These are phyloP conservation scores for Endocarpon pusillum DNA, from an alignment of 495 filamentous ascomycete genomes.

Conservation along the genomic window DNA sequence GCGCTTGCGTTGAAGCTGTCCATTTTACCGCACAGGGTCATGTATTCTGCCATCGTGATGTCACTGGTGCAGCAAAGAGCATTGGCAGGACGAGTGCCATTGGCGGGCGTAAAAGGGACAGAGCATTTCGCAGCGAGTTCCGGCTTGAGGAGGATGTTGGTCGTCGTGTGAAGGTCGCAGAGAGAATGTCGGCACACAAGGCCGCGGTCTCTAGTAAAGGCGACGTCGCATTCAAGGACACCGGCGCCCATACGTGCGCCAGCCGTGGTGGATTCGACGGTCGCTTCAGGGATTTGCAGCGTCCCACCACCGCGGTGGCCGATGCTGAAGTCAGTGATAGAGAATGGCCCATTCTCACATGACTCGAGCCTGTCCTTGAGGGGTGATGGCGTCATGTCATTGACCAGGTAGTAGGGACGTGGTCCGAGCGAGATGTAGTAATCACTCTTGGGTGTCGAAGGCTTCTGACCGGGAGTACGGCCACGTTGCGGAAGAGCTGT, in stretches of 20 bases:
- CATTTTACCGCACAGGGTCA: constrained; percentile 44
- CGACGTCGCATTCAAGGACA: constrained; percentile 45
- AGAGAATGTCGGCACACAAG: constrained; percentile 47
- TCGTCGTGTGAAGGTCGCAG: constrained; percentile 47
- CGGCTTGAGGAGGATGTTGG: constrained; percentile 40
- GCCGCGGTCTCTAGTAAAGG: constrained; percentile 40
- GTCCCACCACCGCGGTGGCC: constrained; percentile 42
- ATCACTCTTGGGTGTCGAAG: too few relatives aligned
- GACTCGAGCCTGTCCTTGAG: constrained; percentile 36
- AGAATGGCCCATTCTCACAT: constrained; percentile 30
- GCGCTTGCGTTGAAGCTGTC: constrained; percentile 37
- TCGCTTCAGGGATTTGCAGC: constrained; percentile 46
- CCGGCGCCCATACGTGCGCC: constrained; percentile 44
- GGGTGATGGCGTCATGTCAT: constrained; percentile 38
- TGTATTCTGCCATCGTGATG: constrained; percentile 41
- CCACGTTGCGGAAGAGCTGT: too few relatives aligned
- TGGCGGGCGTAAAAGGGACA: constrained; percentile 36
- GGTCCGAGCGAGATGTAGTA: constrained; percentile 36
- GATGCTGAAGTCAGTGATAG: constrained; percentile 31
- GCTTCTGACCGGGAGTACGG: too few relatives aligned
- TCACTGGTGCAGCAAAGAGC: constrained; percentile 48
- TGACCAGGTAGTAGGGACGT: constrained; percentile 39
- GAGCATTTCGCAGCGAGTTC: constrained; percentile 42
- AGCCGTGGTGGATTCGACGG: constrained; percentile 30
- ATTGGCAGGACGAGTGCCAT: constrained; percentile 20